Percentiles rank a stretch among this genome's conserved stretches.
Conservation (phyloP, 805 yeast genomes). For the Yueomyces sinensis region DNA sequence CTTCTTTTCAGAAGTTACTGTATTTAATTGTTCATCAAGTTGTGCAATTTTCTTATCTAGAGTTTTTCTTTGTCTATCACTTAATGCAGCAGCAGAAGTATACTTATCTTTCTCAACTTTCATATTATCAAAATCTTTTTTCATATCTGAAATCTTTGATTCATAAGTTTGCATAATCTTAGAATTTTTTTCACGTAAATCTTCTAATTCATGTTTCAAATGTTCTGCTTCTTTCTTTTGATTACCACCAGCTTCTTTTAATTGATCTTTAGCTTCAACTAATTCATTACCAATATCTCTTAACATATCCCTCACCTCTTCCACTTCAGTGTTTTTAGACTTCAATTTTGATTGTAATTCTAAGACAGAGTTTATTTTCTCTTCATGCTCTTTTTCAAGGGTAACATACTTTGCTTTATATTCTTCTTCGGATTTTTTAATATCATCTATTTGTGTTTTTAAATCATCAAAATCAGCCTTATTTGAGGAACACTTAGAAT, state of each 20-base stretch:
- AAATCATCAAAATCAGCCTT: no score
- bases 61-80: slow-evolving; percentile 2
- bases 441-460: no score
- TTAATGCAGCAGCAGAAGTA: not conserved
- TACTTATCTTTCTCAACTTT: slow-evolving; percentile 5
- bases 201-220: slow-evolving; percentile 13
- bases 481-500: not conserved
- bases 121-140: slow-evolving; percentile 10
- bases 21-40: slow-evolving; percentile 6
- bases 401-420: not conserved
- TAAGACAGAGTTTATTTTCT: slow-evolving; percentile 9
- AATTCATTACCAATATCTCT: slow-evolving; percentile 67
- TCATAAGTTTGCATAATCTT: slow-evolving; percentile 16
- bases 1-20: slow-evolving; percentile 9
- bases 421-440: not conserved
- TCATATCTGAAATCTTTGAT: slow-evolving; percentile 4
- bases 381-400: slow-evolving; percentile 5
- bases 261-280: slow-evolving; percentile 50
- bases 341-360: slow-evolving; percentile 22
- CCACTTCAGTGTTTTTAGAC: slow-evolving; percentile 47
- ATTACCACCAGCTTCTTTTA: slow-evolving; percentile 25
- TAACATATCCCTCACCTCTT: slow-evolving; percentile 60
- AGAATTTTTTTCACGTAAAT: slow-evolving; percentile 25
- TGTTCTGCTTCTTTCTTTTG: slow-evolving; percentile 10
- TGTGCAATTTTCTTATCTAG: slow-evolving; percentile 3